A percentile compares a stretch with the other conserved stretches of the same genome.
phyloP scores from a whole-genome alignment of 1,284 basidiomycete genomes.

The Malassezia nana region DNA sequence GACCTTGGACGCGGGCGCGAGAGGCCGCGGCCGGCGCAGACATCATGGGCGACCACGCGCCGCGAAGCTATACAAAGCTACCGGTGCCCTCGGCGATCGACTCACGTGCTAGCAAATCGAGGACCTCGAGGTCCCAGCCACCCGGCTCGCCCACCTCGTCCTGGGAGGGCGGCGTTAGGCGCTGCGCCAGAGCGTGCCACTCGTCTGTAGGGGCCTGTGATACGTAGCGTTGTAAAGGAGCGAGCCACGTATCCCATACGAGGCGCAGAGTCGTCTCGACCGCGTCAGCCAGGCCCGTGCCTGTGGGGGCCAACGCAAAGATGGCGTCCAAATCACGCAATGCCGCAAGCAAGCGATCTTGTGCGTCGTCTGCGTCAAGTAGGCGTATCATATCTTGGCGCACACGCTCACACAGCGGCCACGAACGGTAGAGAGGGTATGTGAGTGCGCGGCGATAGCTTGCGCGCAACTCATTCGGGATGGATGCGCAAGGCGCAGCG shows the following conservation, averaged over 20 bases:
- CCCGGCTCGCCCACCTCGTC: slow-evolving; percentile 9
- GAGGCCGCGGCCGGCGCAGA: not conserved
- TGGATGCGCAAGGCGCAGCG: not conserved
- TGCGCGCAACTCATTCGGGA: slow-evolving; percentile 7
- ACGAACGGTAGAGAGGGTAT: slow-evolving; percentile 18
- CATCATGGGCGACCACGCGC: not conserved
- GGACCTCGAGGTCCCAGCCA: slow-evolving; percentile 18
- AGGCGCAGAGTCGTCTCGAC: slow-evolving; percentile 5
- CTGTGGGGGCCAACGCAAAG: slow-evolving; percentile 12
- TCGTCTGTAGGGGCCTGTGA: not conserved
- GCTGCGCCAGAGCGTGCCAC: not conserved
- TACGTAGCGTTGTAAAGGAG: slow-evolving; percentile 2
- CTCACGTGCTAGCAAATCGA: slow-evolving; percentile 13
- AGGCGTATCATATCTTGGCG: slow-evolving; percentile 5
- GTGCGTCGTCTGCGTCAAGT: not conserved
- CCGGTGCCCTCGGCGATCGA: slow-evolving; percentile 12
- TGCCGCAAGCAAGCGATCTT: not conserved
- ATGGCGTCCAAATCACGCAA: slow-evolving; percentile 10
- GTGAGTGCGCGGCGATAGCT: slow-evolving; percentile 18
- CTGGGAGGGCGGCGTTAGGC: not conserved
- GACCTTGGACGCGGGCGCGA: not conserved
- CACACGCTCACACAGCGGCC: slow-evolving; percentile 15
- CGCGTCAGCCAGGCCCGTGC: slow-evolving; percentile 10
- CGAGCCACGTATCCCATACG: slow-evolving; percentile 12
- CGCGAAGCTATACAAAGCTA: slow-evolving; percentile 2